phyloP scores from a whole-genome alignment of 208 protist genomes.

The Leishmania lainsoni region DNA sequence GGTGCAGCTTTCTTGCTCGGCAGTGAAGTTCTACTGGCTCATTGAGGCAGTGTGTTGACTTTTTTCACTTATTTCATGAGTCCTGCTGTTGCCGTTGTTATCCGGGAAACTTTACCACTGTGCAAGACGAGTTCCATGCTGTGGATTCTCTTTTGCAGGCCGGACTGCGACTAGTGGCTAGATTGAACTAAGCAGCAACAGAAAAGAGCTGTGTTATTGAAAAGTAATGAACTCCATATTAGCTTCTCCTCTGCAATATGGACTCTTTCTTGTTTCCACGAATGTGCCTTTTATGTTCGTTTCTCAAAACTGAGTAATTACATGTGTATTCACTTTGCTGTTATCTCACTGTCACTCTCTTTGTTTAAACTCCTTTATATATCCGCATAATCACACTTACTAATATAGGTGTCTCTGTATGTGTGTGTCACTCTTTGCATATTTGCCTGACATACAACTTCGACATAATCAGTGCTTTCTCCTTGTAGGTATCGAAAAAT shows the following conservation, averaged over 20 bases:
- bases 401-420: conserved; percentile 6
- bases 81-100: not conserved
- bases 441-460: conserved; percentile 12
- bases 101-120: not conserved
- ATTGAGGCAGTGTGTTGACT: not conserved
- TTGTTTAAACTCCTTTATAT: not conserved
- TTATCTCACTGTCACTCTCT: not conserved
- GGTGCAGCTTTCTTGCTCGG: not conserved
- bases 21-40: not conserved
- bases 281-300: not conserved
- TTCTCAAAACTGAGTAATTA: not conserved
- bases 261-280: not conserved
- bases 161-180: no score
- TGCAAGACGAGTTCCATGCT: no score
- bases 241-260: no score
- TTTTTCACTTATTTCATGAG: not conserved
- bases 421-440: conserved; percentile 12
- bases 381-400: not conserved
- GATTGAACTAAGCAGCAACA: not conserved
- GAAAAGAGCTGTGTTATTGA: not conserved
- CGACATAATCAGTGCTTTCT: conserved; percentile 16
- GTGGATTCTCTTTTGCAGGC: no score
- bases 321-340: not conserved
- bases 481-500: conserved; percentile 37
- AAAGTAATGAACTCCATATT: not conserved